These are phyloP conservation scores for Kwoniella shivajii DNA, from an alignment of 1,284 basidiomycete species.

Conservation along the genomic window DNA sequence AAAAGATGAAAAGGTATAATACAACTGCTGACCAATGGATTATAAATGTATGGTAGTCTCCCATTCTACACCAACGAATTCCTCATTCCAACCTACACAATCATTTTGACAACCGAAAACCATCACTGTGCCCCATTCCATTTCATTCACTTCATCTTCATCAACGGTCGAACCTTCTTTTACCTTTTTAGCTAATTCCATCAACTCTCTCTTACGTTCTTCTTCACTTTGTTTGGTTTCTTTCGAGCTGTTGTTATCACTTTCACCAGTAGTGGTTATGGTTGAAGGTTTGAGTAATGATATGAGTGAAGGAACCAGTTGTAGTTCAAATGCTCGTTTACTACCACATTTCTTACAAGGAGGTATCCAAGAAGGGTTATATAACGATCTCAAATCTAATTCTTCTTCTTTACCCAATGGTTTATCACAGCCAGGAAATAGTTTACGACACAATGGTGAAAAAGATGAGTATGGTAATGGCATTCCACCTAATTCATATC, in stretches of 20 bases:
- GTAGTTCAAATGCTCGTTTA: constrained; percentile 52
- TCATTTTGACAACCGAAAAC: constrained; percentile 53
- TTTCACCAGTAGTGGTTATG: constrained; percentile 37
- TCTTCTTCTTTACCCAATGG: constrained; percentile 46
- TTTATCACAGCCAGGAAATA: constrained; percentile 46
- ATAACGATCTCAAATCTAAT: constrained; percentile 34
- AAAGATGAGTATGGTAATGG: constrained; percentile 51
- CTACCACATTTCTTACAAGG: constrained; percentile 43
- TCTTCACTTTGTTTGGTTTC: constrained; percentile 36
- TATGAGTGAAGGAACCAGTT: constrained; percentile 54
- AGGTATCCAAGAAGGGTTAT: constrained; percentile 37
- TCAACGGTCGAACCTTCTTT: constrained; percentile 24
- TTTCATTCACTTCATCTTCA: constrained; percentile 37
- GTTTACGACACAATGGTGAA: constrained; percentile 45
- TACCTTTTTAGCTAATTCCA: constrained; percentile 30
- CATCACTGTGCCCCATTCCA: constrained; percentile 55
- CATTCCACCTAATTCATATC: constrained; percentile 53
- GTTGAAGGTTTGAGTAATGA: constrained; percentile 40
- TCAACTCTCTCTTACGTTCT: constrained; percentile 46
- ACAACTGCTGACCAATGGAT: too few species aligned
- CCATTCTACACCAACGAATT: constrained; percentile 55
- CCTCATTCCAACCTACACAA: constrained; percentile 52
- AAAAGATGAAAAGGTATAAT: too few species aligned
- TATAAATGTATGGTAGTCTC: constrained; percentile 36
- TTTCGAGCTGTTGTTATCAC: not conserved